Conservation (phyloP, 2,329 filamentous ascomycete genomes). For the Colletotrichum caudatum region DNA sequence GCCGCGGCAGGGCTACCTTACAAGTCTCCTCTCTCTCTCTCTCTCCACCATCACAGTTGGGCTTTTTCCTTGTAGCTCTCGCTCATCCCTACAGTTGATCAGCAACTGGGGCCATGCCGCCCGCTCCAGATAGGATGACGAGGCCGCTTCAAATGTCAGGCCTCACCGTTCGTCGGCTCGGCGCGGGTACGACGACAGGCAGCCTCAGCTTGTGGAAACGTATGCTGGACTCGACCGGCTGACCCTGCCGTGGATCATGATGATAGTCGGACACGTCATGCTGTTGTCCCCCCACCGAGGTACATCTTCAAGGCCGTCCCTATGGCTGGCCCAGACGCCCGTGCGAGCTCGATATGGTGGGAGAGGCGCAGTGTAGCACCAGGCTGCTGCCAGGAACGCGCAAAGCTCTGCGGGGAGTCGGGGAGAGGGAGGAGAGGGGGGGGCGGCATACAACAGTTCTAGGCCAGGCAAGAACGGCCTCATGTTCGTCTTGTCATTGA, state of each 20-base stretch:
- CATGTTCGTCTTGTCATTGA: slow-evolving; percentile 42
- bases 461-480: slow-evolving; percentile 19
- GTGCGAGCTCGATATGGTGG: slow-evolving; percentile 23
- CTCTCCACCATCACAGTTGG: slow-evolving; percentile 11
- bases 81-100: slow-evolving; percentile 14
- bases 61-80: slow-evolving; percentile 4
- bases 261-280: not conserved
- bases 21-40: not conserved
- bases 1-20: not conserved
- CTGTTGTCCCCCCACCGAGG: not conserved
- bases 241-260: not conserved
- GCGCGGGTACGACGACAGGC: not conserved
- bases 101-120: slow-evolving; percentile 1
- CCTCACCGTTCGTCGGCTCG: not conserved
- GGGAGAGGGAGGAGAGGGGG: too few relatives aligned
- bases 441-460: not conserved
- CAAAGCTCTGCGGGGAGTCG: slow-evolving; percentile 12
- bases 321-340: slow-evolving; percentile 11
- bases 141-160: not conserved
- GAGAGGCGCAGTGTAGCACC: slow-evolving; percentile 32
- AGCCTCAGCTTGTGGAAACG: not conserved
- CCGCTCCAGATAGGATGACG: not conserved
- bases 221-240: not conserved
- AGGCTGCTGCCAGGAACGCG: slow-evolving; percentile 31
- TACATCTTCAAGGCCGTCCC: not conserved